Base-by-base conservation (phyloP, 2,329 filamentous ascomycete species). In the Penicillium crustosum region DNA sequence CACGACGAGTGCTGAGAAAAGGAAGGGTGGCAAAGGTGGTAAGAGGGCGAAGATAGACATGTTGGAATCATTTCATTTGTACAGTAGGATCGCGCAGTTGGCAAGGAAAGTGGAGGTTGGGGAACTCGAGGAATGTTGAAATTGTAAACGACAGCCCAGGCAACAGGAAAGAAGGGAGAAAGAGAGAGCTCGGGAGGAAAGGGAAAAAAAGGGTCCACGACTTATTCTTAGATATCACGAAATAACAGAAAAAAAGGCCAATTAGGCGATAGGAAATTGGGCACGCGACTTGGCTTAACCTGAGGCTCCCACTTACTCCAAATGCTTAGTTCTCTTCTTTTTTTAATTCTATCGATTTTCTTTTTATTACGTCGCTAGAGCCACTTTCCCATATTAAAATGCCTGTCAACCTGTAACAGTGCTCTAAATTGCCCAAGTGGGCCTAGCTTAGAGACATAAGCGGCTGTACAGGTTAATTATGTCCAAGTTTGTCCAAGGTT, bases 1-100 rank as follows among this genome's bases (percentile, higher is more conserved):
- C 36, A 75, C 67, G 25, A 70, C 63, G 25, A 74, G 60, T 6
- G 68, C 63, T 15, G 65, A 59, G 65, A 73, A 73, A 35, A 70
- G 57, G 35, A 70, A 66, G 4, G 67, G 66, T 33, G 65, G 43
- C 12, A 67, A 31, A 29, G 64, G 61, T 9, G 65, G 65, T 15
- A 68, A 51, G 48, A 53, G 56, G 44, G 61, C 49, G 29, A 59
- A 43, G 35, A 65, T 55, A n/a, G 61, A 59, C 66, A 68, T 68
- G 58, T 42, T 50, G 60, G 51, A 53, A 49, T 64, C 61, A 68
- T 61, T 48, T 57, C 65, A 68, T 66, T 66, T 57, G 19, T 58
- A 59, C 47, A 55, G 25, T 33, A 45, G 36, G 33, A 49, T 39
- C 13, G 23, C 43, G 43, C 12, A 42, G 25, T 29, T 27, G 42